A percentile compares a stretch with the other conserved stretches of the same genome.
Conservation (phyloP, 2,329 filamentous ascomycete genomes). For the Colletotrichum tofieldiae region DNA sequence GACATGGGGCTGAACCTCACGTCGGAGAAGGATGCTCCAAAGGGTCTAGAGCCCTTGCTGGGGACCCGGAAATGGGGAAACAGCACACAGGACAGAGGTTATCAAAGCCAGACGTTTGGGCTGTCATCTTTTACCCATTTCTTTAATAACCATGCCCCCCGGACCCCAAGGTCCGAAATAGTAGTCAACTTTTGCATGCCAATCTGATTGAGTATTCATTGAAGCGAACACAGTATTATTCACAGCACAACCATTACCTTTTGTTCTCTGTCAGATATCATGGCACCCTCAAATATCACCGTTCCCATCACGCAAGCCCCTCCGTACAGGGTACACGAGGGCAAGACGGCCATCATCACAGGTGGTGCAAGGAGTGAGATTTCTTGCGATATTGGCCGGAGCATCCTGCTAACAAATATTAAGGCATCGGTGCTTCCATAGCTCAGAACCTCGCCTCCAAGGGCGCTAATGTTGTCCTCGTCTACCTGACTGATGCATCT, state of each 20-base stretch:
- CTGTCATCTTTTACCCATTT: slow-evolving; percentile 4
- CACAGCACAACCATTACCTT: too few relatives aligned
- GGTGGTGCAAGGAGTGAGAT: slow-evolving; percentile 64
- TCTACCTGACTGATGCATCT: slow-evolving; percentile 73
- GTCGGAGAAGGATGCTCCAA: background rate
- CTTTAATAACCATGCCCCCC: slow-evolving; percentile 34
- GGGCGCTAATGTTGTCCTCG: slow-evolving; percentile 72
- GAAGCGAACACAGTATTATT: background rate
- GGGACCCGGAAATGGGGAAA: slow-evolving; percentile 6
- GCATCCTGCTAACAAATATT: slow-evolving; percentile 28
- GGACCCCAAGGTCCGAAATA: background rate
- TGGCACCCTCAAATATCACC: slow-evolving; percentile 26
- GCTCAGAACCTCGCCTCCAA: slow-evolving; percentile 72
- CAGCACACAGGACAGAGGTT: background rate
- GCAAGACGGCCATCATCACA: slow-evolving; percentile 67
- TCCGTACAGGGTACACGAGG: slow-evolving; percentile 53
- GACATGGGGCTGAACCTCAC: slow-evolving; percentile 17
- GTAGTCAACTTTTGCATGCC: background rate
- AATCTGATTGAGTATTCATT: background rate
- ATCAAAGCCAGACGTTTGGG: slow-evolving; percentile 1
- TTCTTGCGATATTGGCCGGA: background rate
- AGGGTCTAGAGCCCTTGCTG: slow-evolving; percentile 4
- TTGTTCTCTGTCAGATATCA: slow-evolving; percentile 15
- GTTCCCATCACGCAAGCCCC: slow-evolving; percentile 42
- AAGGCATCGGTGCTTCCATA: slow-evolving; percentile 74